Evolutionary conservation across 2,329 filamentous ascomycete species (phyloP).

Genomic region (Alternaria rosae): DNA sequence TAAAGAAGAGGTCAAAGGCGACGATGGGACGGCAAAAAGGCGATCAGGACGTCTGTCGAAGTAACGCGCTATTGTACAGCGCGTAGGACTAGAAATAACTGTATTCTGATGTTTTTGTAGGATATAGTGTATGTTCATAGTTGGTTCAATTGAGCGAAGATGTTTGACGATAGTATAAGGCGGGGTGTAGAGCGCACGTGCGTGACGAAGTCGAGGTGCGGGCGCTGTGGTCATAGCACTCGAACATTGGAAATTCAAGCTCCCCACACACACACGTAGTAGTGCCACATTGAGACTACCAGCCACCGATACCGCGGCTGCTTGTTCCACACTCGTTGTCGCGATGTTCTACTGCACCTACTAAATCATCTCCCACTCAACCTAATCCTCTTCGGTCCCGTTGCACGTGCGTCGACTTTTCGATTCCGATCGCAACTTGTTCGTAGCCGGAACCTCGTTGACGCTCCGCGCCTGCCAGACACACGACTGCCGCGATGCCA

Average conservation of each 20-base stretch:
- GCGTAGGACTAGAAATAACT: neutral
- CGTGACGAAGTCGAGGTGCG: slow-evolving; percentile 8
- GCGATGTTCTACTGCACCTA: slow-evolving; percentile 18
- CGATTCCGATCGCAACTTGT: slow-evolving; percentile 20
- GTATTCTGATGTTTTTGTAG: neutral
- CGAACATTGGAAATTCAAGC: slow-evolving; percentile 42
- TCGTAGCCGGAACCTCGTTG: slow-evolving; percentile 17
- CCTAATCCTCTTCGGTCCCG: neutral
- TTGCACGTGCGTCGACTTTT: slow-evolving; percentile 6
- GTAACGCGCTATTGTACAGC: neutral
- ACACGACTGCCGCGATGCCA: slow-evolving; percentile 63
- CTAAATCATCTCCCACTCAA: slow-evolving; percentile 10
- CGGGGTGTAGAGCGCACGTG: slow-evolving; percentile 28
- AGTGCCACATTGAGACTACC: slow-evolving; percentile 19
- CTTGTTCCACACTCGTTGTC: slow-evolving; percentile 8
- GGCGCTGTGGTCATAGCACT: slow-evolving; percentile 32
- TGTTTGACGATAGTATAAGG: neutral
- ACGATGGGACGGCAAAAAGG: slow-evolving; percentile 25
- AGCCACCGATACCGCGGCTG: slow-evolving; percentile 12
- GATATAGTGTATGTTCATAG: neutral
- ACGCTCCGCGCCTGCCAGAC: slow-evolving; percentile 12
- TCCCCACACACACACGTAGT: slow-evolving; percentile 44
- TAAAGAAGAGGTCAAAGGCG: slow-evolving; percentile 18
- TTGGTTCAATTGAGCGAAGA: neutral
- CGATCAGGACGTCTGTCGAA: slow-evolving; percentile 34